Percentiles rank a stretch among this genome's conserved stretches.
These are phyloP conservation scores for Trametes polyzona DNA, from an alignment of 1,284 basidiomycete species.

Conservation along the genomic window DNA sequence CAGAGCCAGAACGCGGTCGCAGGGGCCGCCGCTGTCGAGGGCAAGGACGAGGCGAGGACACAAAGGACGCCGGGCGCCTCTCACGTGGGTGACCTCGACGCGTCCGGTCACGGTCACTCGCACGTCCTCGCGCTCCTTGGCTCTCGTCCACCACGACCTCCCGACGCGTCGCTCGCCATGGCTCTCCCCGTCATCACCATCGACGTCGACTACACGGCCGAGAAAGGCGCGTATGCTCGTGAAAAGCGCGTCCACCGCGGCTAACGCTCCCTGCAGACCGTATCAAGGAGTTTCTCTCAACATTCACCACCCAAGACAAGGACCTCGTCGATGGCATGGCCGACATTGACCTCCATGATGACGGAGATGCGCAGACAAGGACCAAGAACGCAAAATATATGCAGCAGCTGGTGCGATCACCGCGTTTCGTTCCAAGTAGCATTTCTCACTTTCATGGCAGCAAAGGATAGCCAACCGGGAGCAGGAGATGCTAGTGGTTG, in stretches of 20 bases:
- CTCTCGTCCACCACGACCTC: constrained; percentile 4
- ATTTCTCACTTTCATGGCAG: constrained; percentile 44
- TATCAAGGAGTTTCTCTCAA: constrained; percentile 72
- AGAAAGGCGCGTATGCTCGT: constrained; percentile 38
- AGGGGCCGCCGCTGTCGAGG: neutral
- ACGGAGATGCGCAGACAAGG: constrained; percentile 45
- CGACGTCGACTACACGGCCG: constrained; percentile 52
- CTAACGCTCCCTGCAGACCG: constrained; percentile 48
- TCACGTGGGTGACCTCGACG: neutral
- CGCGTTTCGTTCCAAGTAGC: constrained; percentile 19
- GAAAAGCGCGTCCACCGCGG: neutral
- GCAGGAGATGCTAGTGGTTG: constrained; percentile 82
- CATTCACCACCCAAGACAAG: constrained; percentile 66
- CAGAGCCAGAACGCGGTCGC: neutral
- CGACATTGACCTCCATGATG: constrained; percentile 69
- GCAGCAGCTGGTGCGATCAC: constrained; percentile 75
- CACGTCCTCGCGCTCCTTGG: constrained; percentile 2
- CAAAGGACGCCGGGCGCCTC: neutral
- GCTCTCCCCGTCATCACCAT: constrained; percentile 55
- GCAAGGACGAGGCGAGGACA: neutral
- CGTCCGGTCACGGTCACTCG: constrained; percentile 23
- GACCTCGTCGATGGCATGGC: constrained; percentile 73
- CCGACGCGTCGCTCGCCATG: constrained; percentile 36
- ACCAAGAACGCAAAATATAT: constrained; percentile 80
- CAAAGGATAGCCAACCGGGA: constrained; percentile 94